phyloP scores from a whole-genome alignment of 352 stramenopile genomes.

The Phytopythium aichiense region DNA sequence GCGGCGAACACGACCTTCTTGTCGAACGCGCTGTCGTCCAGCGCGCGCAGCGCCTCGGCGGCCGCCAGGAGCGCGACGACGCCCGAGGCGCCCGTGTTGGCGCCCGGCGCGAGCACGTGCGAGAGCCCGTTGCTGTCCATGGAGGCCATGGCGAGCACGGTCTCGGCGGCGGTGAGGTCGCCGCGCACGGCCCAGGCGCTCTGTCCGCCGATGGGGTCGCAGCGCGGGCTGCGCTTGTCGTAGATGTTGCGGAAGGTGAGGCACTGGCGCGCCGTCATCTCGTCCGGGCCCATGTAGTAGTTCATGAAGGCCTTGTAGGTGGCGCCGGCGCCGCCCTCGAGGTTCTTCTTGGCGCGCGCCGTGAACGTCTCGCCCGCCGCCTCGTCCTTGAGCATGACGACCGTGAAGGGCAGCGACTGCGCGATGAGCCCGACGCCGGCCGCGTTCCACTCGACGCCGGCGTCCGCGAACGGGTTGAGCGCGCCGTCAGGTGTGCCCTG shows the following conservation, averaged over 20 bases:
- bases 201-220: constrained; percentile 76
- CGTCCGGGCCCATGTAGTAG: constrained; percentile 76
- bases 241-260: constrained; percentile 79
- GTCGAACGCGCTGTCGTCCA: constrained; percentile 57
- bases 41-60: constrained; percentile 55
- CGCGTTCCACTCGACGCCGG: constrained; percentile 67
- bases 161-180: constrained; percentile 40
- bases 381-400: constrained; percentile 59
- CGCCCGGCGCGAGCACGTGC: constrained; percentile 63
- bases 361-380: constrained; percentile 36
- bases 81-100: constrained; percentile 70
- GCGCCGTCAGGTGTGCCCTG: constrained; percentile 44
- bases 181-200: constrained; percentile 66
- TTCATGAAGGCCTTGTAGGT: constrained; percentile 81
- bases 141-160: constrained; percentile 67
- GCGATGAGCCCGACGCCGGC: constrained; percentile 42
- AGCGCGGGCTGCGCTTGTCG: constrained; percentile 53
- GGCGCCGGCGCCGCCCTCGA: constrained; percentile 28
- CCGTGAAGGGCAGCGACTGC: constrained; percentile 43
- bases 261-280: constrained; percentile 72
- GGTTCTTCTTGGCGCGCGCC: constrained; percentile 55
- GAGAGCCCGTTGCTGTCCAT: constrained; percentile 76
- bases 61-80: constrained; percentile 74
- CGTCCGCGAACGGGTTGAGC: constrained; percentile 64
- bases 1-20: constrained; percentile 79